Percentiles rank a stretch among this genome's conserved stretches.
These are phyloP conservation scores for Sclerotinia sclerotiorum DNA, from an alignment of 2,329 filamentous ascomycete genomes.

Conservation along the genomic window DNA sequence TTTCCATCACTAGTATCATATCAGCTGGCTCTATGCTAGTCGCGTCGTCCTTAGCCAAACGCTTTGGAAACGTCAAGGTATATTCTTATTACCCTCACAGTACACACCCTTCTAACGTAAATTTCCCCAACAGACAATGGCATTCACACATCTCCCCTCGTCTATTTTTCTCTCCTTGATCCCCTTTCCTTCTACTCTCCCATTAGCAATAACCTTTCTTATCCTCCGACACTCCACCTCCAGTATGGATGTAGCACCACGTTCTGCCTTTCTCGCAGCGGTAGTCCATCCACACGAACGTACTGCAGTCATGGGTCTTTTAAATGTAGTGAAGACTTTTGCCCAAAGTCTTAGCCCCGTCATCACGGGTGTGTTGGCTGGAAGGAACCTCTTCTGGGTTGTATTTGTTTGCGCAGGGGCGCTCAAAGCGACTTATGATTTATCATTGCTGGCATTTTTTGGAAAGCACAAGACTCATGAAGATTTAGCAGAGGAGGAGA, in stretches of 20 bases:
- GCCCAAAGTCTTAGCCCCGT: conserved; percentile 61
- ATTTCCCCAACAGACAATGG: conserved; percentile 58
- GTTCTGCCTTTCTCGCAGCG: conserved; percentile 67
- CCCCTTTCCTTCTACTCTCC: conserved; percentile 54
- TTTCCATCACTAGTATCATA: conserved; percentile 55
- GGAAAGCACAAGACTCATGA: conserved; percentile 38
- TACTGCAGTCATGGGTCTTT: conserved; percentile 68
- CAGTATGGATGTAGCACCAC: conserved; percentile 70
- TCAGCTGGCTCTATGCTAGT: conserved; percentile 53
- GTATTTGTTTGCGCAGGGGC: conserved; percentile 62
- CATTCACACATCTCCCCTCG: conserved; percentile 71
- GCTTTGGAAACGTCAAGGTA: conserved; percentile 63
- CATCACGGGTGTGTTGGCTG: conserved; percentile 63
- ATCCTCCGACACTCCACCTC: conserved; percentile 61
- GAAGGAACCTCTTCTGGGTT: conserved; percentile 57
- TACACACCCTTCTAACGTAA: conserved; percentile 33
- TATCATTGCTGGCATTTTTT: conserved; percentile 56
- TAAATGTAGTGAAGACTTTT: conserved; percentile 68
- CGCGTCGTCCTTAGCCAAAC: conserved; percentile 54
- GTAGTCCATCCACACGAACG: conserved; percentile 64
- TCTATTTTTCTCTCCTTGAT: conserved; percentile 64
- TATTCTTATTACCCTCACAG: conserved; percentile 25
- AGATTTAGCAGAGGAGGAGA: conserved; percentile 33
- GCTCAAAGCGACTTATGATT: conserved; percentile 61
- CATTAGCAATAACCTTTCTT: conserved; percentile 58